These are phyloP conservation scores for Purshia tridentata DNA, from an alignment of 306 rosid species.

Conservation along the genomic window DNA sequence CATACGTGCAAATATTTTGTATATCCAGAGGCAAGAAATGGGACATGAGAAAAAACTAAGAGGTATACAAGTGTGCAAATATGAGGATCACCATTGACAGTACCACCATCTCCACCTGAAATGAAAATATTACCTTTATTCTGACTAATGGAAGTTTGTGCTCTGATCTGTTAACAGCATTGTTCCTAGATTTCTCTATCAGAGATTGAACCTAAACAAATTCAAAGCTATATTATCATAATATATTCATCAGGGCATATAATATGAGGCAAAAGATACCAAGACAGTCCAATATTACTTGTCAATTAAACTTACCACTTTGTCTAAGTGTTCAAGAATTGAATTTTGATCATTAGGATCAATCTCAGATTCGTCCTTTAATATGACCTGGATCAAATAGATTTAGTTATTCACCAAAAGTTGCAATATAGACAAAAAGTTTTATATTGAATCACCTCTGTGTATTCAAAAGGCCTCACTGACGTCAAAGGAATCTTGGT, in stretches of 20 bases:
- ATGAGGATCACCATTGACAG: neutral
- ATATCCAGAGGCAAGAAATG: neutral
- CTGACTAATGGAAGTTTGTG: constrained; percentile 87
- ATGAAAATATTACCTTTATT: constrained; percentile 62
- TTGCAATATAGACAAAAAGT: constrained; percentile 5
- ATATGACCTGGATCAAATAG: constrained; percentile 58
- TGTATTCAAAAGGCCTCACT: constrained; percentile 92
- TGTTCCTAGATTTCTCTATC: constrained; percentile 68
- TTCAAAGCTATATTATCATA: constrained; percentile 17
- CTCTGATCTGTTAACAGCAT: constrained; percentile 53
- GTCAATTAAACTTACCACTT: constrained; percentile 54
- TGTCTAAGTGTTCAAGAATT: constrained; percentile 90
- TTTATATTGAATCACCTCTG: constrained; percentile 60
- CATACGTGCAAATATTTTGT: neutral
- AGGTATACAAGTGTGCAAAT: neutral
- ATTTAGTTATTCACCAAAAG: constrained; percentile 27
- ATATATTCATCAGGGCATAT: constrained; percentile 1
- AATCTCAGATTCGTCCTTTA: constrained; percentile 83
- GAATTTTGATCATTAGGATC: constrained; percentile 87
- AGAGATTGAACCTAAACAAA: constrained; percentile 64
- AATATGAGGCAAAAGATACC: neutral
- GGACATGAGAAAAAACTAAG: neutral
- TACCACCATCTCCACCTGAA: neutral
- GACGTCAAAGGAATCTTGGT: constrained; percentile 90
- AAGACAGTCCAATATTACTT: neutral